phyloP scores from a whole-genome alignment of 164 flowering plant species.

The Hamamelis virginiana region DNA sequence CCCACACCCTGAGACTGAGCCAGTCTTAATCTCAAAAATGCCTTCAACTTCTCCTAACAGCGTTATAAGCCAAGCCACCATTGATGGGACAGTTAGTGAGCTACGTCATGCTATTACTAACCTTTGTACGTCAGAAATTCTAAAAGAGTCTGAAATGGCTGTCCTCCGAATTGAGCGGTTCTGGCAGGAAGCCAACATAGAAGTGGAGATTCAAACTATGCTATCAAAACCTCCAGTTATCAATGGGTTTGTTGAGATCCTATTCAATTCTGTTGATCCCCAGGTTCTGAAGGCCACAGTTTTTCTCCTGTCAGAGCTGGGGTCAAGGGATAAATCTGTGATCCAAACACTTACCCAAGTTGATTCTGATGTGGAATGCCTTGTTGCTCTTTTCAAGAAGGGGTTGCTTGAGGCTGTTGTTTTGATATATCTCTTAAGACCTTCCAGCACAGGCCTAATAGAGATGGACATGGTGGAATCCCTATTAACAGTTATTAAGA shows the following conservation, averaged over 20 bases:
- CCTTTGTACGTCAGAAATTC: conserved; percentile 61
- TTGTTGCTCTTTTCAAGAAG: conserved; percentile 65
- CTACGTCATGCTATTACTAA: conserved; percentile 49
- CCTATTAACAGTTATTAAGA: conserved; percentile 44
- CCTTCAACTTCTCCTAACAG: conserved; percentile 59
- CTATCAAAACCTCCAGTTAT: conserved; percentile 65
- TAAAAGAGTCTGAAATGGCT: conserved; percentile 62
- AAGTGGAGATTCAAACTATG: conserved; percentile 41
- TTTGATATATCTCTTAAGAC: conserved; percentile 57
- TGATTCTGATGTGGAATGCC: conserved; percentile 65
- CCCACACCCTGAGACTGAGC: conserved; percentile 13
- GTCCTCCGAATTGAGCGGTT: conserved; percentile 51
- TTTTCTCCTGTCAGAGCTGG: conserved; percentile 66
- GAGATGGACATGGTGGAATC: conserved; percentile 65
- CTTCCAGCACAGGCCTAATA: conserved; percentile 35
- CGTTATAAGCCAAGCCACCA: conserved; percentile 57
- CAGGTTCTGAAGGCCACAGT: conserved; percentile 51
- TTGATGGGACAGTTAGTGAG: conserved; percentile 46
- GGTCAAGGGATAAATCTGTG: conserved; percentile 57
- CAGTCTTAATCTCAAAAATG: conserved; percentile 19
- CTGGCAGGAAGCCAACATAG: conserved; percentile 50
- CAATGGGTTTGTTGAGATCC: conserved; percentile 72
- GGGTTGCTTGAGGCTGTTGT: conserved; percentile 74
- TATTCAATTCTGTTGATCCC: conserved; percentile 65
- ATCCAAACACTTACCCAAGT: conserved; percentile 65